A percentile compares a stretch with the other conserved stretches of the same genome.
phyloP scores from a whole-genome alignment of 2,329 filamentous ascomycete species.

The Tolypocladium sp. region DNA sequence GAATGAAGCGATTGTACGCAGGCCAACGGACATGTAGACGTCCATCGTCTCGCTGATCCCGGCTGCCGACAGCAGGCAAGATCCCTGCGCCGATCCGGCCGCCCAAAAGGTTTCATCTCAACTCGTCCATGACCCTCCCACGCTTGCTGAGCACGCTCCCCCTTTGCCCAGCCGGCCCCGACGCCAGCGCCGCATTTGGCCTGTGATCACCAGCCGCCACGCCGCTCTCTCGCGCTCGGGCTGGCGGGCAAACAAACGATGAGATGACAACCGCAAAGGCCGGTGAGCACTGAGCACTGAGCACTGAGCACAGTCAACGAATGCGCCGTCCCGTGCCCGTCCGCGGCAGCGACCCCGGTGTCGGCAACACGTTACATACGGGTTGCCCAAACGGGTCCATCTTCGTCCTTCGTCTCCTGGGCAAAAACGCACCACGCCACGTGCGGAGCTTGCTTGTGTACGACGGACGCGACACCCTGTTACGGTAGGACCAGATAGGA shows the following conservation, averaged over 20 bases:
- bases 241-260: neutral
- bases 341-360: neutral
- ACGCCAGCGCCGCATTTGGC: neutral
- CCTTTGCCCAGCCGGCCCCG: neutral
- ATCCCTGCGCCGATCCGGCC: slow-evolving; percentile 8
- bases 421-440: slow-evolving; percentile 1
- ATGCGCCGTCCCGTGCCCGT: neutral
- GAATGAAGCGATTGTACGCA: neutral
- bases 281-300: too few species aligned
- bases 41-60: neutral
- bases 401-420: neutral
- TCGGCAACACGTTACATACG: neutral
- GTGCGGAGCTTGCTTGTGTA: neutral
- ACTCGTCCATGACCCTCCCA: neutral
- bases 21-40: too few species aligned
- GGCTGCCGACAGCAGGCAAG: neutral
- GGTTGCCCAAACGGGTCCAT: neutral
- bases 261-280: neutral
- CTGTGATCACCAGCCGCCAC: neutral
- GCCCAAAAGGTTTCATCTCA: slow-evolving; percentile 7
- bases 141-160: neutral
- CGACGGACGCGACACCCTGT: neutral
- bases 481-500: neutral
- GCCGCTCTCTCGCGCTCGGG: neutral
- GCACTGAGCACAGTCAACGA: neutral